Conservation (phyloP, 73 alveolate genomes). For the Stentor coeruleus region DNA sequence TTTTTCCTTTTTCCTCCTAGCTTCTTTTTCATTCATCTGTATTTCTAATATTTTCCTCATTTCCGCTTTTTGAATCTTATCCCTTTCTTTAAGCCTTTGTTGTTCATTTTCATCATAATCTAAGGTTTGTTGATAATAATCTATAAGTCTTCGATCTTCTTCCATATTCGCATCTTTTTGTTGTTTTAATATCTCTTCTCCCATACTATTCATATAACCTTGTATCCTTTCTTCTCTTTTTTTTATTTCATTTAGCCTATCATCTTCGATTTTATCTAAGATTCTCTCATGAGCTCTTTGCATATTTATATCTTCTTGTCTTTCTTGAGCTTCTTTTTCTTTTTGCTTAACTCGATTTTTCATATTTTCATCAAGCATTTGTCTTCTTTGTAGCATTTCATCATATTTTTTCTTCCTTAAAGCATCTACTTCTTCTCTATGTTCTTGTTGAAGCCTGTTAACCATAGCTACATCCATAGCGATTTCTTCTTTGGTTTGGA, state of each 20-base stretch:
- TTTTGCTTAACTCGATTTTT: not conserved
- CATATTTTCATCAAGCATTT: conserved; percentile 30
- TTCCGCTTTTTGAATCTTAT: conserved; percentile 10
- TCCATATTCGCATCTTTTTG: not conserved
- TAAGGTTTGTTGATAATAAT: not conserved
- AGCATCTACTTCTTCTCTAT: not conserved
- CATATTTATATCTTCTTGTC: conserved; percentile 8
- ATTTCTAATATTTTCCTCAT: conserved; percentile 20
- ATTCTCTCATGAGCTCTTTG: conserved; percentile 5
- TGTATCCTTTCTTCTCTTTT: conserved; percentile 20
- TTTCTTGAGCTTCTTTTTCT: conserved; percentile 5
- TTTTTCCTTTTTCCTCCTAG: conserved; percentile 18
- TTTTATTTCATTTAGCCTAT: conserved; percentile 4
- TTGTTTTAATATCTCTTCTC: not conserved
- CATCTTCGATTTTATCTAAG: conserved; percentile 28
- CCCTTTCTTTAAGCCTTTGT: conserved; percentile 15
- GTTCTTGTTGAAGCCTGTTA: conserved; percentile 5
- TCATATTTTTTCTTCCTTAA: not conserved
- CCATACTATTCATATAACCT: not conserved
- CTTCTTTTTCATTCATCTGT: conserved; percentile 22
- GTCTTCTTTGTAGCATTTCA: not conserved
- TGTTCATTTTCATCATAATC: conserved; percentile 26
- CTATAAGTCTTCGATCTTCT: conserved; percentile 5
- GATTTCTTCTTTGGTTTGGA: conserved; percentile 8
- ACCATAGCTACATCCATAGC: conserved; percentile 6